Evolutionary conservation across 305 asterid species (phyloP).

Genomic region (Solanum hybrid): DNA sequence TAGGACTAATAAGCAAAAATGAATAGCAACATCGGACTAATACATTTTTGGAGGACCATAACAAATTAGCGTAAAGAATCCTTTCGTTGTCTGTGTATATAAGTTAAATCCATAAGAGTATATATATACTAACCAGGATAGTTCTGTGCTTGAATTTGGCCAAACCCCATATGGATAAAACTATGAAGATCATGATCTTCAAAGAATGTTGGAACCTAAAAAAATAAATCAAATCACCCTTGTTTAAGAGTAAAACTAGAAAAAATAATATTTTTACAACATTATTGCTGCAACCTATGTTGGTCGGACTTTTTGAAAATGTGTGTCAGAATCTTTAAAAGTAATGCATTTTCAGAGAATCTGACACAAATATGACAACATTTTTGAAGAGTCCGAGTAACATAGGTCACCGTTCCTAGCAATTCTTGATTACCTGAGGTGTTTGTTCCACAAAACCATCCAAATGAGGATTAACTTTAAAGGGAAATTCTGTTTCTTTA

Average conservation of each 20-base stretch:
- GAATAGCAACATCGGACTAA: neutral
- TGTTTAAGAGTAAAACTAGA: neutral
- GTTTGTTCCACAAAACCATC: constrained; percentile 34
- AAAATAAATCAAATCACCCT: neutral
- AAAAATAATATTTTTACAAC: neutral
- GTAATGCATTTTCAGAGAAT: neutral
- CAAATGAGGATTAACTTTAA: constrained; percentile 30
- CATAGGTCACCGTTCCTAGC: neutral
- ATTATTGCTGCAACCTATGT: neutral
- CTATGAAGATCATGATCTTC: constrained; percentile 70
- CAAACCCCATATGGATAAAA: constrained; percentile 76
- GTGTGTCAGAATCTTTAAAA: neutral
- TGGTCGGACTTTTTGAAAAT: neutral
- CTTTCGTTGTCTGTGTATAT: neutral
- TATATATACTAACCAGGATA: constrained; percentile 40
- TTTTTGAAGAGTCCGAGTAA: neutral
- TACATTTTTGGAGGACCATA: neutral
- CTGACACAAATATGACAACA: fast-evolving
- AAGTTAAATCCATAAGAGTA: neutral
- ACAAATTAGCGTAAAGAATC: too few relatives aligned
- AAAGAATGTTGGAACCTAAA: constrained; percentile 54
- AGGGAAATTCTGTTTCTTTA: constrained; percentile 22
- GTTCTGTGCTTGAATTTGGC: constrained; percentile 45
- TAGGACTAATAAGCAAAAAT: neutral
- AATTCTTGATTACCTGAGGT: constrained; percentile 43